A percentile compares a stretch with the other conserved stretches of the same genome.
Conservation (phyloP, 2,329 filamentous ascomycete species). For the Alternaria panax region DNA sequence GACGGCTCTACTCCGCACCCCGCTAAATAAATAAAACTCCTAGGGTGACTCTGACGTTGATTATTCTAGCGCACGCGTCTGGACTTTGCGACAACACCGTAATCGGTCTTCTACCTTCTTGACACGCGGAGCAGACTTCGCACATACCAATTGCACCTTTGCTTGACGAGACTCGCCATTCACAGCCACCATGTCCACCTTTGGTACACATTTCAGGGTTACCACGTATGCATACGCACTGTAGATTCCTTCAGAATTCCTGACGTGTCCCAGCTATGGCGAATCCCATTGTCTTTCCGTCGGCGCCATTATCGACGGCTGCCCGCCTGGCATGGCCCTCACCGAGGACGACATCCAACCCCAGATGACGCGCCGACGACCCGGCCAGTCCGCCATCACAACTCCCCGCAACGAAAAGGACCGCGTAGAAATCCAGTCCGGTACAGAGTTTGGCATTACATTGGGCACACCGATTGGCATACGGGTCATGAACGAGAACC, state of each 20-base stretch:
- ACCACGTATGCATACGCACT: slow-evolving; percentile 70
- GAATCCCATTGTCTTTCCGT: slow-evolving; percentile 93
- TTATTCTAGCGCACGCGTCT: slow-evolving; percentile 18
- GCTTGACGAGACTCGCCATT: slow-evolving; percentile 1
- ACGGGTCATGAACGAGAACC: slow-evolving; percentile 89
- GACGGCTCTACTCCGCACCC: slow-evolving; percentile 28
- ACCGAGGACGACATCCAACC: slow-evolving; percentile 90
- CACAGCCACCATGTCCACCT: slow-evolving; percentile 67
- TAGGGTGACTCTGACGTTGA: slow-evolving; percentile 30
- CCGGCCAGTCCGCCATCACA: slow-evolving; percentile 87
- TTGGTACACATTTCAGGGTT: slow-evolving; percentile 81
- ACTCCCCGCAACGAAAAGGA: slow-evolving; percentile 95
- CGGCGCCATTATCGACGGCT: slow-evolving; percentile 93
- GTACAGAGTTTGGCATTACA: slow-evolving; percentile 87
- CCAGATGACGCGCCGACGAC: slow-evolving; percentile 88
- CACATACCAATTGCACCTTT: slow-evolving; percentile 7
- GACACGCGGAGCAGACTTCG: not conserved
- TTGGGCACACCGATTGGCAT: slow-evolving; percentile 90
- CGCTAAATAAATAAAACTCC: slow-evolving; percentile 32
- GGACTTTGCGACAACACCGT: not conserved
- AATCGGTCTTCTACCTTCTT: not conserved
- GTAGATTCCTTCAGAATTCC: slow-evolving; percentile 9
- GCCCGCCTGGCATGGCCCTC: slow-evolving; percentile 85
- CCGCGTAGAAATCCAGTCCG: slow-evolving; percentile 88
- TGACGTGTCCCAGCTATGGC: slow-evolving; percentile 65